Percentiles rank a stretch among this genome's conserved stretches.
Evolutionary conservation across 805 yeast species (phyloP).

Genomic region (Saturnispora besseyi): DNA sequence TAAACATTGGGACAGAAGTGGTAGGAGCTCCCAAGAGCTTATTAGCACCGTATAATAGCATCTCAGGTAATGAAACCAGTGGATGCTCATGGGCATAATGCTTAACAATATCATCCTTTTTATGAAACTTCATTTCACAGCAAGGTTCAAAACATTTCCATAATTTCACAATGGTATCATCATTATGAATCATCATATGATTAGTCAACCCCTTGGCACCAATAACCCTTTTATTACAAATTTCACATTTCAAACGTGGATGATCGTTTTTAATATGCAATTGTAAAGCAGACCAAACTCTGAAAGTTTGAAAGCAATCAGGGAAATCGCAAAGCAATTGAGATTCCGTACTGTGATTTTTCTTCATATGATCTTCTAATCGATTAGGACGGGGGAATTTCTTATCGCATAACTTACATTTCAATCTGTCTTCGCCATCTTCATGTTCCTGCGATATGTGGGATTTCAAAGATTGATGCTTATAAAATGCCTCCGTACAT

Average conservation of each 20-base stretch:
- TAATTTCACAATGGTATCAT: slow-evolving; percentile 37
- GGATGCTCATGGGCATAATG: slow-evolving; percentile 48
- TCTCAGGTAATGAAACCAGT: slow-evolving; percentile 12
- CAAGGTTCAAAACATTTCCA: slow-evolving; percentile 55
- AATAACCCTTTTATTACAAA: slow-evolving; percentile 65
- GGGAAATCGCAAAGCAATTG: slow-evolving; percentile 51
- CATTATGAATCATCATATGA: slow-evolving; percentile 70
- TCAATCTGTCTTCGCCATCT: slow-evolving; percentile 31
- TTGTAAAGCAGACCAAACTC: slow-evolving; percentile 67
- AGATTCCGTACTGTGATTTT: slow-evolving; percentile 47
- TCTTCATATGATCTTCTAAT: slow-evolving; percentile 55
- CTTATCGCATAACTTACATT: slow-evolving; percentile 57
- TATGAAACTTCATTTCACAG: slow-evolving; percentile 43
- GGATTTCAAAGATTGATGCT: slow-evolving; percentile 65
- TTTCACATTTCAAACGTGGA: slow-evolving; percentile 53
- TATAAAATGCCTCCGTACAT: slow-evolving; percentile 62
- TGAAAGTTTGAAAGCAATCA: slow-evolving; percentile 52
- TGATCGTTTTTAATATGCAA: slow-evolving; percentile 64
- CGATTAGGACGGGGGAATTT: slow-evolving; percentile 55
- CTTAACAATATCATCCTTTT: slow-evolving; percentile 44
- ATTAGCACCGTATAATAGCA: slow-evolving; percentile 6
- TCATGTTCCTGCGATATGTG: slow-evolving; percentile 62
- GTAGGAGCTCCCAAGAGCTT: not conserved
- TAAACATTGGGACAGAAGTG: not conserved
- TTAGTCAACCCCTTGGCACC: slow-evolving; percentile 61